Evolutionary conservation across 2,329 filamentous ascomycete genomes (phyloP), one percentile per base, ranked within the genome.

Genomic region (Nigrospora oryzae): DNA sequence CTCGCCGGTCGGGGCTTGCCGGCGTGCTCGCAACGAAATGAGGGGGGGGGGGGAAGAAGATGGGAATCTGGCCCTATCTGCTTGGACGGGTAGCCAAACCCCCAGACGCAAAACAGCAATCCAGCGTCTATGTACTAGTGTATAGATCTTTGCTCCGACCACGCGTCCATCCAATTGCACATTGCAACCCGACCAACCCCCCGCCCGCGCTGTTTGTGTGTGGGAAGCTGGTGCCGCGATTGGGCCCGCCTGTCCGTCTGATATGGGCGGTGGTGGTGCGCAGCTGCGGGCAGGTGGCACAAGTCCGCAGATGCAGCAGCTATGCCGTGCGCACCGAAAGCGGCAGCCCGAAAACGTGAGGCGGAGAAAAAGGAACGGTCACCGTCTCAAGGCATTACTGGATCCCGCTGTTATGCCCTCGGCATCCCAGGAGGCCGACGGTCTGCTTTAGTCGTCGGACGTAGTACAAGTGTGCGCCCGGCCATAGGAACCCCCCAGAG

Each of bases 71-170:
- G 19, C 28, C 34, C 23, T 7, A 28, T 28, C 5, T 28, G 5
- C 23, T 28, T 28, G 23, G 23, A 28, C 23, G 23, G 35, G 15
- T 19, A 36, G 43, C 45, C 49, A 43, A 28, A 28, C 23, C 23
- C 23, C 23, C 23, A 28, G 23, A 28, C 23, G 23, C 23, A 28
- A 6, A 28, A 7, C 8, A 28, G 6, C 23, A 28, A 40, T 41
- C 40, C 43, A 42, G 42, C 50, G 52, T 50, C 52, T 39, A 51
- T 61, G 58, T 61, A 60, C 53, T 55, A 60, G 50, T 60, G 57
- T 60, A 60, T 60, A 60, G 57, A 61, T 48, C 47, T 50, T 53
- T 55, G 51, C 33, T 48, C 46, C 40, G 36, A 40, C 36, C 17
- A 31, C 38, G 28, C 12, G 23, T 34, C 40, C n/a, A n/a, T 34